Percentiles rank a stretch among this genome's conserved stretches.
phyloP scores from a whole-genome alignment of 768 basidiomycete species.

The Boletus patriciae region DNA sequence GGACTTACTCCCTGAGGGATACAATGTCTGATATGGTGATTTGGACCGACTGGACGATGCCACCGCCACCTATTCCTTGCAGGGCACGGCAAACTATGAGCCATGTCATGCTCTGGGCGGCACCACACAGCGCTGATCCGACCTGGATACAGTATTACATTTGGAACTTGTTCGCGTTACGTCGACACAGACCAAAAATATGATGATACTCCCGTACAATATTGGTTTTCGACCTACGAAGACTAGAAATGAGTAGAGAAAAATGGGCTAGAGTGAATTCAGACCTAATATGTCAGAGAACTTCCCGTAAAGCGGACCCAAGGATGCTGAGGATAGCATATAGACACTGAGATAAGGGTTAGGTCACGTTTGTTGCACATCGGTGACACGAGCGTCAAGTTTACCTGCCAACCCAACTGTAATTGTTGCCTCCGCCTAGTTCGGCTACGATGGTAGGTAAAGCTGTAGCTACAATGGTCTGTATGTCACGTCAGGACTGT shows the following conservation, averaged over 20 bases:
- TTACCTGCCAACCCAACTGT: slow-evolving; percentile 52
- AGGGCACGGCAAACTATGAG: slow-evolving; percentile 41
- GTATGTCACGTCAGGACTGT: neutral
- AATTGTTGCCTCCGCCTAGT: slow-evolving; percentile 45
- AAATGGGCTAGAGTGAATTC: neutral
- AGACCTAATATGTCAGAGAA: slow-evolving; percentile 42
- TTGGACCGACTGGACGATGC: slow-evolving; percentile 37
- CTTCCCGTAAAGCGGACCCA: slow-evolving; percentile 51
- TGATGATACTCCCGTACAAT: slow-evolving; percentile 36
- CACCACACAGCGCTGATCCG: slow-evolving; percentile 43
- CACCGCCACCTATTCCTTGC: slow-evolving; percentile 46
- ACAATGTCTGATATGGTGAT: slow-evolving; percentile 44
- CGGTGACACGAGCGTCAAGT: neutral
- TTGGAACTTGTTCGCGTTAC: neutral
- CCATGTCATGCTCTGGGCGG: slow-evolving; percentile 46
- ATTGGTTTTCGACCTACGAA: slow-evolving; percentile 38
- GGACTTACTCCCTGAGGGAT: slow-evolving; percentile 32
- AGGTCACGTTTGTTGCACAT: neutral
- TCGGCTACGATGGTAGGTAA: slow-evolving; percentile 49
- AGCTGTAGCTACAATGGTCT: slow-evolving; percentile 51
- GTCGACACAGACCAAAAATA: slow-evolving; percentile 36
- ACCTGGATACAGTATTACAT: slow-evolving; percentile 18
- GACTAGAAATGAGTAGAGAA: neutral
- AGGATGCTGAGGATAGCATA: slow-evolving; percentile 43
- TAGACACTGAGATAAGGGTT: slow-evolving; percentile 39